Evolutionary conservation across 2,329 filamentous ascomycete species (phyloP).

Genomic region (Xylaria sp.): DNA sequence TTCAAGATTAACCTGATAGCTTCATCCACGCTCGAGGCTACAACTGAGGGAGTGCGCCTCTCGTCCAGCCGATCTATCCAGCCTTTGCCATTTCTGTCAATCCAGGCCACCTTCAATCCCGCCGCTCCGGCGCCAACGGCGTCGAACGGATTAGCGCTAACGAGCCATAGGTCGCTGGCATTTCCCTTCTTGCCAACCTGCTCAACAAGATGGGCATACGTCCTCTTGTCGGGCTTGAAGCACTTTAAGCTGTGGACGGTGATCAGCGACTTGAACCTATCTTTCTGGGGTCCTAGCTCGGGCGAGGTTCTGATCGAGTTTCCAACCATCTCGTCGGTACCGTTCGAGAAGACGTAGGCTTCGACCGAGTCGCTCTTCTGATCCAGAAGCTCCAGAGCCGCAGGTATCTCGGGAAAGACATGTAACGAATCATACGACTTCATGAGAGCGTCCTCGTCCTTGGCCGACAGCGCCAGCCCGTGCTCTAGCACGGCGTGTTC

Average conservation of each 20-base stretch:
- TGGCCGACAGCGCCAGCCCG: conserved; percentile 46
- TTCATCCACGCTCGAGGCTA: conserved; percentile 60
- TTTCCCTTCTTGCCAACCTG: conserved; percentile 50
- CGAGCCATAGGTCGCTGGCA: conserved; percentile 63
- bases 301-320: conserved; percentile 61
- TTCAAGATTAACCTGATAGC: conserved; percentile 48
- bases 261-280: conserved; percentile 57
- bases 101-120: conserved; percentile 67
- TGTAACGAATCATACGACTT: conserved; percentile 65
- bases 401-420: conserved; percentile 65
- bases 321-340: conserved; percentile 63
- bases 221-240: conserved; percentile 67
- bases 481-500: conserved; percentile 65
- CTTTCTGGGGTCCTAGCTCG: conserved; percentile 51
- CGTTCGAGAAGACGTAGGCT: conserved; percentile 72
- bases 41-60: conserved; percentile 52
- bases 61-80: conserved; percentile 67
- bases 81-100: conserved; percentile 63
- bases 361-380: conserved; percentile 43
- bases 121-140: conserved; percentile 63
- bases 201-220: conserved; percentile 62
- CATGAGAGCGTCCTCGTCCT: conserved; percentile 57
- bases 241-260: conserved; percentile 61
- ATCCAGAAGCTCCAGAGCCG: conserved; percentile 53
- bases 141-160: conserved; percentile 76